phyloP scores from a whole-genome alignment of 768 basidiomycete genomes.

The Steccherinum ochraceum region DNA sequence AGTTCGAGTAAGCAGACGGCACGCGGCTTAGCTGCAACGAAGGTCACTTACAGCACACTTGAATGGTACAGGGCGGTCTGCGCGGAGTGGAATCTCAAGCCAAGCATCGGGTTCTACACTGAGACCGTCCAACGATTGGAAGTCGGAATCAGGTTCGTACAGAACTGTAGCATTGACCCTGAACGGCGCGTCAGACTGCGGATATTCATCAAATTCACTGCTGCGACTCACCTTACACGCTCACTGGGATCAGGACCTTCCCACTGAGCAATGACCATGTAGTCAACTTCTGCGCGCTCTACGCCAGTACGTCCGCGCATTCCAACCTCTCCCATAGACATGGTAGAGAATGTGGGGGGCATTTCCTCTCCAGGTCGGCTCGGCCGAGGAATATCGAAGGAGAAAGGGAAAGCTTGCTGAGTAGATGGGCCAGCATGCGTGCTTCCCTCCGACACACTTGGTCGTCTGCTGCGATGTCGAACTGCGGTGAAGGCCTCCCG shows the following conservation, averaged over 20 bases:
- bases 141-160: constrained; percentile 52
- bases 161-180: constrained; percentile 65
- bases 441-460: constrained; percentile 13
- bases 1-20: no score
- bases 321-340: constrained; percentile 23
- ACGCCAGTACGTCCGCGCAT: constrained; percentile 19
- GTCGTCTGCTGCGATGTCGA: constrained; percentile 10
- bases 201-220: not conserved
- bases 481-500: constrained; percentile 23
- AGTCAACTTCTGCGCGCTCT: constrained; percentile 42
- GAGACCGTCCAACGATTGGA: constrained; percentile 48
- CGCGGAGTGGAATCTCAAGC: constrained; percentile 61
- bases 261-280: constrained; percentile 54
- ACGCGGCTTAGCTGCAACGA: no score
- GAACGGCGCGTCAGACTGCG: constrained; percentile 8
- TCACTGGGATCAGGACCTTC: constrained; percentile 43
- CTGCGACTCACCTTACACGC: constrained; percentile 38
- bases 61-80: constrained; percentile 56
- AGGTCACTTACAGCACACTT: constrained; percentile 52
- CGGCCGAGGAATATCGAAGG: constrained; percentile 50
- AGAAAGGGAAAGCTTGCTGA: constrained; percentile 38
- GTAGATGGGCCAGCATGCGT: constrained; percentile 8
- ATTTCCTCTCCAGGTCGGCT: constrained; percentile 48
- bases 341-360: constrained; percentile 49
- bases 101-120: constrained; percentile 43